phyloP scores from a whole-genome alignment of 768 basidiomycete genomes.

The Suillus lakei region DNA sequence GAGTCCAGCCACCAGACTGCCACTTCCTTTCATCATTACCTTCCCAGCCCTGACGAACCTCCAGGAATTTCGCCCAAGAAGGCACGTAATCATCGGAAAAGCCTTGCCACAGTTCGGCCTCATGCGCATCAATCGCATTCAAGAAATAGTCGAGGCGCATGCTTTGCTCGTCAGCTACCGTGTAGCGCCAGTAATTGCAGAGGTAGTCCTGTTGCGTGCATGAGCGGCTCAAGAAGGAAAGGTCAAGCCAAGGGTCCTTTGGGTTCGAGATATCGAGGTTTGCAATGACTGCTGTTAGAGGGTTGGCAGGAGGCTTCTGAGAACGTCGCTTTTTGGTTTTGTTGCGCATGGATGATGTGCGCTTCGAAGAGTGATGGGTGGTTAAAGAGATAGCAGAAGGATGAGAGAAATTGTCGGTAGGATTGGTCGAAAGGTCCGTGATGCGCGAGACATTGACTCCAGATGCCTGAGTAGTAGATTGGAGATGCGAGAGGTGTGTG shows the following conservation, averaged over 20 bases:
- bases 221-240: background rate
- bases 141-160: background rate
- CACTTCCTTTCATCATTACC: background rate
- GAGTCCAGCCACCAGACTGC: background rate
- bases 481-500: background rate
- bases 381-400: background rate
- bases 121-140: background rate
- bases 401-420: background rate
- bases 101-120: background rate
- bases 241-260: slow-evolving; percentile 2
- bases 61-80: background rate
- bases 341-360: background rate
- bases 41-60: background rate
- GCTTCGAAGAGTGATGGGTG: background rate
- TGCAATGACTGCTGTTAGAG: background rate
- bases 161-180: background rate
- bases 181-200: background rate
- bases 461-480: background rate
- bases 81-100: background rate
- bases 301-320: background rate
- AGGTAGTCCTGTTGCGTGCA: background rate
- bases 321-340: background rate
- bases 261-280: background rate
- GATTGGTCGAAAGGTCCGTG: background rate
- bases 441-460: background rate